Conservation (phyloP, 2,329 filamentous ascomycete genomes). For the Aspergillus sojae region DNA sequence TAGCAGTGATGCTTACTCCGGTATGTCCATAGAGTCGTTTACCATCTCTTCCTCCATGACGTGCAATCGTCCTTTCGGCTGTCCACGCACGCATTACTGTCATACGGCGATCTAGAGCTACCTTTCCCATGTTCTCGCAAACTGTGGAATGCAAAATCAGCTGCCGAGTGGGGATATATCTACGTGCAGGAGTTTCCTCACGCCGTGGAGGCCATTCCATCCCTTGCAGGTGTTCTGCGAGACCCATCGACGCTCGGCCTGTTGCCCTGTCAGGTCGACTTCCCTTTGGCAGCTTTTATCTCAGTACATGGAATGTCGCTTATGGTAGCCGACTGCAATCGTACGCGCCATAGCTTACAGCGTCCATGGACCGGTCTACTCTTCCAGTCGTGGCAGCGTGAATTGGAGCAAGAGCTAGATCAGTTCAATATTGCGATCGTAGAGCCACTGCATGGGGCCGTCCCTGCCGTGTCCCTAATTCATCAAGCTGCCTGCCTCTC, state of each 20-base stretch:
- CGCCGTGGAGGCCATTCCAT: conserved; percentile 36
- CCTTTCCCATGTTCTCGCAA: conserved; percentile 64
- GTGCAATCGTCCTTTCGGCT: conserved; percentile 69
- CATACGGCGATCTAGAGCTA: conserved; percentile 69
- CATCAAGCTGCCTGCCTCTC: conserved; percentile 40
- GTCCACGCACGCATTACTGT: conserved; percentile 65
- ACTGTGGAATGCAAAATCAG: conserved; percentile 67
- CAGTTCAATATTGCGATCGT: background rate
- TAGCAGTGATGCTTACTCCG: background rate
- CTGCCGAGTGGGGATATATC: conserved; percentile 65
- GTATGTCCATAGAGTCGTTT: conserved; percentile 51
- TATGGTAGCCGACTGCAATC: background rate
- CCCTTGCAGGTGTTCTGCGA: conserved; percentile 54
- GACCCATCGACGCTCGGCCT: conserved; percentile 34
- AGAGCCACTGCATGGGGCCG: conserved; percentile 40
- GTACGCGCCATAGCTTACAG: background rate
- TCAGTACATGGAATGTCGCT: background rate
- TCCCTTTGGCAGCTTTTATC: background rate
- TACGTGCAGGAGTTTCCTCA: conserved; percentile 47
- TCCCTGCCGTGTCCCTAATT: conserved; percentile 54
- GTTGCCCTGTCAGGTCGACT: background rate
- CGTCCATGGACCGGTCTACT: background rate
- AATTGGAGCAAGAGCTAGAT: conserved; percentile 1
- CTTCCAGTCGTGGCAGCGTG: background rate
- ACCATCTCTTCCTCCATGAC: conserved; percentile 67